Evolutionary conservation across 768 basidiomycete genomes (phyloP).

Genomic region (Mycena olivaceomarginata): DNA sequence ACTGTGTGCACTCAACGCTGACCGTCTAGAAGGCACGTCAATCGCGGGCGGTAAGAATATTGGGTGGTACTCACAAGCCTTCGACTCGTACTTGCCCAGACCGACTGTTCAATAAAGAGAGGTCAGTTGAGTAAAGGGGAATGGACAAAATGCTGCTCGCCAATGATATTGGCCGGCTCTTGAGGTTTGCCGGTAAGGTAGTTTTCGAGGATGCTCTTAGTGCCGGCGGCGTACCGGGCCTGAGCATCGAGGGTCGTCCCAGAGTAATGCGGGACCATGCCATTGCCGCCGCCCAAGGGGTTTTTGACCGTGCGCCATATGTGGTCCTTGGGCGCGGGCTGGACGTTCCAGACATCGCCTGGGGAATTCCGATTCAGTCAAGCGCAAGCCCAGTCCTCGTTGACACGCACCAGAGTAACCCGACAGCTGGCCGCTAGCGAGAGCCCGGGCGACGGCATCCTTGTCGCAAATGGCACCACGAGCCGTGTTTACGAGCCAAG

Average conservation of each 20-base stretch:
- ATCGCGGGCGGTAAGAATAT: not conserved
- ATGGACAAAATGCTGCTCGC: too few relatives aligned
- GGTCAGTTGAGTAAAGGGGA: too few relatives aligned
- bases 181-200: constrained; percentile 80
- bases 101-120: constrained; percentile 61
- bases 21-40: constrained; percentile 61
- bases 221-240: constrained; percentile 87
- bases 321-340: constrained; percentile 92
- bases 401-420: constrained; percentile 68
- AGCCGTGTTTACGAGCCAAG: constrained; percentile 95
- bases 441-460: constrained; percentile 85
- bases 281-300: constrained; percentile 89
- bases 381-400: too few relatives aligned
- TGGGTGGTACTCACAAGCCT: constrained; percentile 60
- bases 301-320: constrained; percentile 91
- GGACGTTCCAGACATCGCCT: constrained; percentile 90
- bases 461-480: constrained; percentile 94
- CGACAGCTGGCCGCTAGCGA: constrained; percentile 84
- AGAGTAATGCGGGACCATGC: constrained; percentile 92
- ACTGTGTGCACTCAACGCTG: constrained; percentile 62
- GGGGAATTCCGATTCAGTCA: not conserved
- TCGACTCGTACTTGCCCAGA: constrained; percentile 71
- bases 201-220: constrained; percentile 82
- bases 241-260: constrained; percentile 95
- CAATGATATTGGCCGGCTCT: constrained; percentile 87